A percentile compares a stretch with the other conserved stretches of the same genome.
phyloP scores from a whole-genome alignment of 352 stramenopile species.

The Phytopythium vexans region DNA sequence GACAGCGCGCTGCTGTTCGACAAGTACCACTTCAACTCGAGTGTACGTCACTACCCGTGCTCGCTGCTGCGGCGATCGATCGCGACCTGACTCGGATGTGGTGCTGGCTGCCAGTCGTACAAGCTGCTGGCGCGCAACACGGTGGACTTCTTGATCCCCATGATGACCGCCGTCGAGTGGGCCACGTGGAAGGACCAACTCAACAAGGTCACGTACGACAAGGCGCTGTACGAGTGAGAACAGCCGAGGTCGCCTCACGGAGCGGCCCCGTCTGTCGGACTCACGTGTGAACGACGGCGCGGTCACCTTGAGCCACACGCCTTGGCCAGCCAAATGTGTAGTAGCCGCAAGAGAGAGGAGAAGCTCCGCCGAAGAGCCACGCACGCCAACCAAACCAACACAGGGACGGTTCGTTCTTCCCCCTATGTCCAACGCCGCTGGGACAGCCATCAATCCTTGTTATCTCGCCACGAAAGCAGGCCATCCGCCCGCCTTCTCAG shows the following conservation, averaged over 20 bases:
- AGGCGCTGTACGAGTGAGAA: conserved; percentile 70
- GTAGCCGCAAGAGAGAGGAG: too few species aligned
- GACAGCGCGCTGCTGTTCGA: conserved; percentile 59
- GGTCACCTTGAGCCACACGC: background rate
- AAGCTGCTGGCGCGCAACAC: conserved; percentile 74
- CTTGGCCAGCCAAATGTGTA: background rate
- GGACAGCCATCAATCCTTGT: too few species aligned
- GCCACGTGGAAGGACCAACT: conserved; percentile 82
- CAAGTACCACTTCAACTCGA: conserved; percentile 81
- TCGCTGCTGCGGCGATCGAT: too few species aligned
- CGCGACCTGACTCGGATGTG: too few species aligned
- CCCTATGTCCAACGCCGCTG: too few species aligned
- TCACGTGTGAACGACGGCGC: too few species aligned
- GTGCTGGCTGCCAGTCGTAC: conserved; percentile 44
- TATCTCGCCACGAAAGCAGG: too few species aligned
- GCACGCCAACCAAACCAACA: too few species aligned
- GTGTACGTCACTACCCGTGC: conserved; percentile 28
- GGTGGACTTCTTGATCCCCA: conserved; percentile 71
- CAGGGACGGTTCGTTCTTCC: too few species aligned
- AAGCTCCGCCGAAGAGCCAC: too few species aligned
- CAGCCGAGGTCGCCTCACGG: conserved; percentile 3
- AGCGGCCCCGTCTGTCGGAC: background rate
- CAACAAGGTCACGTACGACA: conserved; percentile 69
- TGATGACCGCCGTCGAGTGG: conserved; percentile 84
- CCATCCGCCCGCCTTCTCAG: too few species aligned